Conservation (phyloP, 768 basidiomycete species). For the Trametes punicea region DNA sequence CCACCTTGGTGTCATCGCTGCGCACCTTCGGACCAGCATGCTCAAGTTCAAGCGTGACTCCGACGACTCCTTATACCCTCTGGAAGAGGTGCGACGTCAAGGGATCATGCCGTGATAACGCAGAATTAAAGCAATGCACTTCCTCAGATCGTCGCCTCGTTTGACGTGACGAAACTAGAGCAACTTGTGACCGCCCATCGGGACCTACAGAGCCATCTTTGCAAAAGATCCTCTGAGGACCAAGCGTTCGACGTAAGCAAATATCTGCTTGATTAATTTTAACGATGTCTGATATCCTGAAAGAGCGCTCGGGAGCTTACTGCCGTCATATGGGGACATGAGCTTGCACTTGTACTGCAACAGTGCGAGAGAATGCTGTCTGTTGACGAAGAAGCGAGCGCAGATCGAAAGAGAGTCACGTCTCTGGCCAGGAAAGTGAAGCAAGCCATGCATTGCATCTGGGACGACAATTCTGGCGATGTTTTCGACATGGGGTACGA, state of each 20-base stretch:
- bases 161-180: constrained; percentile 51
- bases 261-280: not conserved
- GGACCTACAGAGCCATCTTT: constrained; percentile 63
- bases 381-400: constrained; percentile 29
- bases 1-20: constrained; percentile 90
- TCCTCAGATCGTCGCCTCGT: constrained; percentile 49
- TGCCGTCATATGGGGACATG: constrained; percentile 77
- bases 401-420: constrained; percentile 34
- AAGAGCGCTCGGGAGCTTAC: constrained; percentile 85
- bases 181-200: constrained; percentile 59
- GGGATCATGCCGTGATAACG: not conserved
- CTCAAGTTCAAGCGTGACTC: constrained; percentile 37
- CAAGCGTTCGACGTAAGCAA: constrained; percentile 72
- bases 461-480: constrained; percentile 65
- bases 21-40: constrained; percentile 63
- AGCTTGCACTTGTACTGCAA: constrained; percentile 68
- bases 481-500: constrained; percentile 82
- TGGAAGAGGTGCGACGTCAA: constrained; percentile 67
- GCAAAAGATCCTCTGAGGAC: constrained; percentile 70
- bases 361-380: constrained; percentile 51
- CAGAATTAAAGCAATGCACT: not conserved
- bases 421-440: constrained; percentile 58
- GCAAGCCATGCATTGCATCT: constrained; percentile 62
- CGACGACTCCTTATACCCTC: constrained; percentile 41
- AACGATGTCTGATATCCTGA: not conserved